Percentiles rank a stretch among this genome's conserved stretches.
Evolutionary conservation across 345 rosid species (phyloP).

Genomic region (Rhodamnia argentea): DNA sequence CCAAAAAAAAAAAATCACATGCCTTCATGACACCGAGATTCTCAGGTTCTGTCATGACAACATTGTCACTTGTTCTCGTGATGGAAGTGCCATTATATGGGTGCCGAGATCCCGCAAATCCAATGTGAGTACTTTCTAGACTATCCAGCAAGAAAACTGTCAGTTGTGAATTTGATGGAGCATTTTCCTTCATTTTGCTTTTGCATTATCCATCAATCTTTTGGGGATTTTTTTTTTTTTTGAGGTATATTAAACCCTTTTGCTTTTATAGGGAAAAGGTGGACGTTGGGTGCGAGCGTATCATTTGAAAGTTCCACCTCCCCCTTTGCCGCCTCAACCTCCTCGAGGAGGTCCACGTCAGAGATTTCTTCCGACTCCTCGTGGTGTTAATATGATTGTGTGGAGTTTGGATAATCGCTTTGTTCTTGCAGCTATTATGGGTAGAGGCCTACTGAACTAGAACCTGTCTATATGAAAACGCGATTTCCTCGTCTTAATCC

Average conservation of each 20-base stretch:
- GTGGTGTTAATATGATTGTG: slow-evolving; percentile 99
- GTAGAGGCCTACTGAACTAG: slow-evolving; percentile 27
- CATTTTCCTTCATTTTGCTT: neutral
- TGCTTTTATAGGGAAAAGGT: slow-evolving; percentile 55
- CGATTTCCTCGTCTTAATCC: neutral
- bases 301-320: slow-evolving; percentile 99
- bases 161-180: neutral
- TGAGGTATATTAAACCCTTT: neutral
- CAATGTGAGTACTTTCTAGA: slow-evolving; percentile 39
- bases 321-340: slow-evolving; percentile 96
- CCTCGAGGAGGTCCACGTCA: slow-evolving; percentile 99
- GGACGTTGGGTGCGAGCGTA: slow-evolving; percentile 90
- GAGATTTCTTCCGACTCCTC: slow-evolving; percentile 93
- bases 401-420: slow-evolving; percentile 99
- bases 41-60: slow-evolving; percentile 91
- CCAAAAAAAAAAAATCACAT: neutral
- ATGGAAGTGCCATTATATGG: slow-evolving; percentile 99
- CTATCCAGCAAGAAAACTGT: neutral
- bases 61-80: slow-evolving; percentile 98
- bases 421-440: slow-evolving; percentile 99
- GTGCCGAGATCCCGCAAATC: slow-evolving; percentile 82
- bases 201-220: neutral
- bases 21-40: neutral
- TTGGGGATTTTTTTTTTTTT: neutral
- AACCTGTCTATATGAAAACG: neutral